These are phyloP conservation scores for Asclepias syriaca DNA, from an alignment of 257 asterid genomes.

Conservation along the genomic window DNA sequence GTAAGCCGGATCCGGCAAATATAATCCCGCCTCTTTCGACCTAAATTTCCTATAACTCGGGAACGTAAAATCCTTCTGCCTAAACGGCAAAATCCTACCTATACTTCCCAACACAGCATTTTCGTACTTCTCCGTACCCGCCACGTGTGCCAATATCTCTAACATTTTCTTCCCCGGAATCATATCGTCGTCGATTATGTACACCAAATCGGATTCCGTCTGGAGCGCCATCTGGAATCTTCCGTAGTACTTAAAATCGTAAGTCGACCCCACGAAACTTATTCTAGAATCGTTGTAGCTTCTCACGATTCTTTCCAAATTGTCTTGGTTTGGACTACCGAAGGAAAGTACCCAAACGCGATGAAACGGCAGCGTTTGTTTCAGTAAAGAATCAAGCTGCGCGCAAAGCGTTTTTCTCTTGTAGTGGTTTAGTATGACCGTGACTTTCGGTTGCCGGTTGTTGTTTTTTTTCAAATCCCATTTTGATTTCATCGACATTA, in stretches of 20 bases:
- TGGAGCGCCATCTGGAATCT: conserved; percentile 91
- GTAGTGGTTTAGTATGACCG: conserved; percentile 81
- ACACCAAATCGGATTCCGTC: conserved; percentile 76
- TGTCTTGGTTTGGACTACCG: conserved; percentile 74
- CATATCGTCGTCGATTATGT: conserved; percentile 89
- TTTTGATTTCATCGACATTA: conserved; percentile 66
- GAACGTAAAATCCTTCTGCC: conserved; percentile 70
- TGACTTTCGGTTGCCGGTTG: conserved; percentile 43
- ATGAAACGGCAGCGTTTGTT: conserved; percentile 81
- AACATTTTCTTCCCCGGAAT: conserved; percentile 84
- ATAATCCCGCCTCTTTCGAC: conserved; percentile 88
- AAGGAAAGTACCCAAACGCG: conserved; percentile 90
- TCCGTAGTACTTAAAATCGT: conserved; percentile 90
- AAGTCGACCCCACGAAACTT: conserved; percentile 70
- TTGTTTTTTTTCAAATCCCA: conserved; percentile 48
- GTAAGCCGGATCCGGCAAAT: conserved; percentile 96
- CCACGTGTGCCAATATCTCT: conserved; percentile 71
- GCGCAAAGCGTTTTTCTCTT: conserved; percentile 83
- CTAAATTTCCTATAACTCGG: conserved; percentile 88
- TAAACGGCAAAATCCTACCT: conserved; percentile 86
- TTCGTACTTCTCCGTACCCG: conserved; percentile 83
- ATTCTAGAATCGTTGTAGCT: conserved; percentile 67
- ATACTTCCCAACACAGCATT: conserved; percentile 87
- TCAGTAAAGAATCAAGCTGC: conserved; percentile 68
- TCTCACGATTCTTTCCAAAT: conserved; percentile 51